Conservation (phyloP, 73 alveolate genomes). For the Blepharisma stoltei region DNA sequence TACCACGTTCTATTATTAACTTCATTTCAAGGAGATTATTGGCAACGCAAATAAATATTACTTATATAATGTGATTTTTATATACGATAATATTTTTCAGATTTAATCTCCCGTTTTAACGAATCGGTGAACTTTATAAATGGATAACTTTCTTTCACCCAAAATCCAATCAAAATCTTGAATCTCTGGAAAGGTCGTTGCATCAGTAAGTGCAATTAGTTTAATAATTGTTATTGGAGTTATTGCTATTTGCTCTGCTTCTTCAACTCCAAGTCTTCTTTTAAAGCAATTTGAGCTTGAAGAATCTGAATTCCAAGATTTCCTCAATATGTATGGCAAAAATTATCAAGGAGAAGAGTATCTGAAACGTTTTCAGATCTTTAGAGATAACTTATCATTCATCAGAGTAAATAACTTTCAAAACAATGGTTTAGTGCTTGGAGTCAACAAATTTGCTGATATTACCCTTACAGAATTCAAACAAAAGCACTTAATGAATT, state of each 20-base stretch:
- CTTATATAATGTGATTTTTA: no score
- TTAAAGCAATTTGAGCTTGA: background rate
- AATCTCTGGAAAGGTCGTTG: background rate
- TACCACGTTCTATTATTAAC: no score
- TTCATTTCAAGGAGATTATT: no score
- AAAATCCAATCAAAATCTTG: no score
- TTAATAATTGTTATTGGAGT: background rate
- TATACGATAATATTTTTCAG: no score
- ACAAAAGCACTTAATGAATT: conserved; percentile 27
- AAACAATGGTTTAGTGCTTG: conserved; percentile 40
- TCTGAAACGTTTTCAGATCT: background rate
- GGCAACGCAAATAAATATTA: no score
- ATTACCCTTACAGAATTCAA: conserved; percentile 56
- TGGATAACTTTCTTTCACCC: no score
- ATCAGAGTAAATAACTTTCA: conserved; percentile 33
- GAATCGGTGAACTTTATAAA: no score
- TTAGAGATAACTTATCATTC: background rate
- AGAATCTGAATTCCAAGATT: background rate
- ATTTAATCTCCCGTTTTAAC: no score
- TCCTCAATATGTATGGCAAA: background rate
- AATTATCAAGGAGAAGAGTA: conserved; percentile 10
- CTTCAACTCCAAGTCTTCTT: background rate
- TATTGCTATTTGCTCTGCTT: background rate
- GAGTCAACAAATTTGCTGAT: conserved; percentile 59
- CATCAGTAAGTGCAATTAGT: background rate